These are phyloP conservation scores for Solanum pinnatisectum DNA, from an alignment of 257 asterid species.

Conservation along the genomic window DNA sequence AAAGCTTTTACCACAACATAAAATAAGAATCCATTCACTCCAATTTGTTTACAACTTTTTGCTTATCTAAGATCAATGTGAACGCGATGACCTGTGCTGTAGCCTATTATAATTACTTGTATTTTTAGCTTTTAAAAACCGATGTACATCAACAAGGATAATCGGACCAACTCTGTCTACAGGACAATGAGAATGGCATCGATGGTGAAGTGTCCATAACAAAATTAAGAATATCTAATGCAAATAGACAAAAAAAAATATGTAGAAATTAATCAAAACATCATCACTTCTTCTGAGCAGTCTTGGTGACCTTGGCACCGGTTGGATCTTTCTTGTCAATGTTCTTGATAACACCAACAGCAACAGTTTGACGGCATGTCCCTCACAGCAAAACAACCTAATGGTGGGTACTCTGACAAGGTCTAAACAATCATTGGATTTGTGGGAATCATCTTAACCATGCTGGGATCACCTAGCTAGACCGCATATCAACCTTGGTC, in stretches of 20 bases:
- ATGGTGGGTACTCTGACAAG: conserved; percentile 28
- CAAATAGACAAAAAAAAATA: background rate
- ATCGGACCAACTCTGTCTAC: background rate
- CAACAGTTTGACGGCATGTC: conserved; percentile 25
- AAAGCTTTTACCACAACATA: background rate
- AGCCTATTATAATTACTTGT: background rate
- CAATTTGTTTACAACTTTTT: background rate
- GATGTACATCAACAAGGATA: background rate
- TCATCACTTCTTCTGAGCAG: conserved; percentile 23
- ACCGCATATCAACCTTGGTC: background rate
- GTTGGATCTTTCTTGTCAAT: conserved; percentile 18
- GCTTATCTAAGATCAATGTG: background rate
- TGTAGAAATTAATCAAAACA: background rate
- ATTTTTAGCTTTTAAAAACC: background rate
- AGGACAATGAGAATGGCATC: background rate
- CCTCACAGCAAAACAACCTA: conserved; percentile 38
- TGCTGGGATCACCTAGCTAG: conserved; percentile 17
- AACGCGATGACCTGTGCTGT: background rate
- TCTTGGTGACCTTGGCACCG: background rate
- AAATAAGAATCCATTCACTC: background rate
- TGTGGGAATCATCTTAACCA: conserved; percentile 40
- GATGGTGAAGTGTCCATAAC: background rate
- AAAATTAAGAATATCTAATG: background rate
- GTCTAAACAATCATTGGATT: conserved; percentile 44
- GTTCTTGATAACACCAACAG: conserved; percentile 31